These are phyloP conservation scores for Citrus trifoliata DNA, from an alignment of 345 rosid genomes.

Conservation along the genomic window DNA sequence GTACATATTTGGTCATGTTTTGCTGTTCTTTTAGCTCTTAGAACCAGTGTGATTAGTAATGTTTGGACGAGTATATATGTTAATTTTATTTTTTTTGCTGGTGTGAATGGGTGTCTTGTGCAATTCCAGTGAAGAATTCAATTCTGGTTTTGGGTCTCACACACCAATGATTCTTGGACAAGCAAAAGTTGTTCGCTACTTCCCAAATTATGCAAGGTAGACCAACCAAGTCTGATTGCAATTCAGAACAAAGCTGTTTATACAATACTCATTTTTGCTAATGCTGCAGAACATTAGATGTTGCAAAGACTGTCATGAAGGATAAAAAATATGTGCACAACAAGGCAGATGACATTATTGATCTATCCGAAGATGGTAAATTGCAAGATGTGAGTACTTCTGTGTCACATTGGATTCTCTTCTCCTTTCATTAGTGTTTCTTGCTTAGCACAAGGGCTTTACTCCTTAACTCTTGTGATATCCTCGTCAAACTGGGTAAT, in stretches of 20 bases:
- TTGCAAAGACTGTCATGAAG: conserved; percentile 72
- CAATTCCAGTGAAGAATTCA: conserved; percentile 81
- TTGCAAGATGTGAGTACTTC: conserved; percentile 55
- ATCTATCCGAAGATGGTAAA: conserved; percentile 65
- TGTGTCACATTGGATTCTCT: conserved; percentile 1
- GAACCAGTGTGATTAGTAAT: background rate
- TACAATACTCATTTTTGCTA: conserved; percentile 16
- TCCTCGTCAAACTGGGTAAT: background rate
- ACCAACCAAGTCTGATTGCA: conserved; percentile 11
- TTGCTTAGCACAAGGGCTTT: background rate
- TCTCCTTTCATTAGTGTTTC: background rate
- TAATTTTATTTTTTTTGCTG: background rate
- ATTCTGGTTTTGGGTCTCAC: conserved; percentile 95
- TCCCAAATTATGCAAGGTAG: conserved; percentile 80
- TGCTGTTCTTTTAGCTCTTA: background rate
- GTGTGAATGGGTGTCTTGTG: conserved; percentile 11
- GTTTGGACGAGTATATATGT: background rate
- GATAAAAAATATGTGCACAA: conserved; percentile 62
- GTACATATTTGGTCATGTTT: background rate
- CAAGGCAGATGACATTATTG: conserved; percentile 59
- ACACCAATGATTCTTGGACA: conserved; percentile 94
- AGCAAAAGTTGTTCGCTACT: conserved; percentile 83
- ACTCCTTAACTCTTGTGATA: background rate
- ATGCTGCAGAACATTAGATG: conserved; percentile 62
- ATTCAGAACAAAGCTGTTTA: background rate